Evolutionary conservation across 768 basidiomycete genomes (phyloP).

Genomic region (Tylopilus sp.): DNA sequence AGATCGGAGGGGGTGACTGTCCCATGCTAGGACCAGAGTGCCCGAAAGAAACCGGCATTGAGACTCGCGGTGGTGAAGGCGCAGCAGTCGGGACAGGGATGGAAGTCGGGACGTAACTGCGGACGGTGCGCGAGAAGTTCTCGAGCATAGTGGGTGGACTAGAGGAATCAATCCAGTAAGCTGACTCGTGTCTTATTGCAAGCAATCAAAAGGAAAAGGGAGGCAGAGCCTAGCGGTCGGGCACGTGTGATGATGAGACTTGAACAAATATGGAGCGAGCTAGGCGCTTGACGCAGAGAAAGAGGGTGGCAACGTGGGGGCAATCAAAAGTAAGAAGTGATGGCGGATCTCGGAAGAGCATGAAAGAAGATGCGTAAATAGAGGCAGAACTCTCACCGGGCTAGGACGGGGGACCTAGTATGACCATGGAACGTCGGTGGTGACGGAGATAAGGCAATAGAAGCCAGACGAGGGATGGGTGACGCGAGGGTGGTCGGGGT

Average conservation of each 20-base stretch:
- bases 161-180: constrained; percentile 16
- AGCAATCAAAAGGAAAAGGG: background rate
- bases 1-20: constrained; percentile 6
- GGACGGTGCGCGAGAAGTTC: constrained; percentile 49
- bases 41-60: constrained; percentile 47
- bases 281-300: constrained; percentile 6
- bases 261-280: constrained; percentile 12
- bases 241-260: constrained; percentile 18
- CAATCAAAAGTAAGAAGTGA: background rate
- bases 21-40: constrained; percentile 32
- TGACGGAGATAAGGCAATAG: constrained; percentile 12
- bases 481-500: constrained; percentile 8
- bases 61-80: constrained; percentile 48
- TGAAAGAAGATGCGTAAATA: background rate
- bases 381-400: constrained; percentile 23
- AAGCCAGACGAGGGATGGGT: constrained; percentile 12
- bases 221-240: background rate
- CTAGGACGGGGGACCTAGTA: constrained; percentile 30
- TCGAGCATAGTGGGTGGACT: constrained; percentile 52
- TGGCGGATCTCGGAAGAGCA: constrained; percentile 1
- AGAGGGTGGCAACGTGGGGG: constrained; percentile 15
- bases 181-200: background rate
- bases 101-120: constrained; percentile 51
- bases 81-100: constrained; percentile 46
- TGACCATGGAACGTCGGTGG: constrained; percentile 20